These are phyloP conservation scores for Hirschioporus abietinus DNA, from an alignment of 768 basidiomycete genomes.

Conservation along the genomic window DNA sequence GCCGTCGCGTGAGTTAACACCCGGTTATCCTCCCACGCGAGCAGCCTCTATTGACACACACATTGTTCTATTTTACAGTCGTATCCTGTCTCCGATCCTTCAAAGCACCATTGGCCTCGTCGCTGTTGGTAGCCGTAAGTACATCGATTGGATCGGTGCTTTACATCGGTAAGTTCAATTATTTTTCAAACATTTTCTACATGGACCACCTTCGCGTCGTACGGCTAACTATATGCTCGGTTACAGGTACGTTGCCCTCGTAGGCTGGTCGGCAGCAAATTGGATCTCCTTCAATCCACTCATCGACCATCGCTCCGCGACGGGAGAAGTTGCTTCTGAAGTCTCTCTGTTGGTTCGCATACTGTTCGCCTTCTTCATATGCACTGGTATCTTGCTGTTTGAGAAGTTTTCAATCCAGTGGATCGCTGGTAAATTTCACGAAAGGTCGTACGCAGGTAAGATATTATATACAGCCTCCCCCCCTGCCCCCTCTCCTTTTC, in stretches of 20 bases:
- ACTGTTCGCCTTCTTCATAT: constrained; percentile 69
- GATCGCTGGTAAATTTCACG: constrained; percentile 81
- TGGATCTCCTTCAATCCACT: constrained; percentile 76
- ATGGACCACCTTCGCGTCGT: too few relatives aligned
- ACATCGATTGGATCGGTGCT: constrained; percentile 73
- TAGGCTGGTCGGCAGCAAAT: constrained; percentile 55
- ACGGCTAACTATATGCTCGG: constrained; percentile 18
- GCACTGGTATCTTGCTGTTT: constrained; percentile 60
- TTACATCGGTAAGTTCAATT: constrained; percentile 47
- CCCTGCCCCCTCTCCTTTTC: too few relatives aligned
- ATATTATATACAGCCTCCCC: neutral
- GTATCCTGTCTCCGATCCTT: constrained; percentile 46
- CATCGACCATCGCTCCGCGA: constrained; percentile 37
- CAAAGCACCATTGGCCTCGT: constrained; percentile 67
- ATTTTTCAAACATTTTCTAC: neutral
- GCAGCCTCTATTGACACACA: neutral
- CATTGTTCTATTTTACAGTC: constrained; percentile 24
- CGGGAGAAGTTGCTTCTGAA: constrained; percentile 30
- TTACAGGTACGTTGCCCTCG: constrained; percentile 55
- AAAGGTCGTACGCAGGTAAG: constrained; percentile 61
- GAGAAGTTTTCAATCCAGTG: constrained; percentile 87
- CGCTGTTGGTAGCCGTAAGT: constrained; percentile 63
- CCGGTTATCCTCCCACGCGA: neutral
- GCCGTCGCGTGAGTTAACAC: constrained; percentile 49
- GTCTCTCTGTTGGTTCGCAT: constrained; percentile 57